Percentiles rank a stretch among this genome's conserved stretches.
These are phyloP conservation scores for Pseudocercospora fijiensis DNA, from an alignment of 2,329 filamentous ascomycete species.

Conservation along the genomic window DNA sequence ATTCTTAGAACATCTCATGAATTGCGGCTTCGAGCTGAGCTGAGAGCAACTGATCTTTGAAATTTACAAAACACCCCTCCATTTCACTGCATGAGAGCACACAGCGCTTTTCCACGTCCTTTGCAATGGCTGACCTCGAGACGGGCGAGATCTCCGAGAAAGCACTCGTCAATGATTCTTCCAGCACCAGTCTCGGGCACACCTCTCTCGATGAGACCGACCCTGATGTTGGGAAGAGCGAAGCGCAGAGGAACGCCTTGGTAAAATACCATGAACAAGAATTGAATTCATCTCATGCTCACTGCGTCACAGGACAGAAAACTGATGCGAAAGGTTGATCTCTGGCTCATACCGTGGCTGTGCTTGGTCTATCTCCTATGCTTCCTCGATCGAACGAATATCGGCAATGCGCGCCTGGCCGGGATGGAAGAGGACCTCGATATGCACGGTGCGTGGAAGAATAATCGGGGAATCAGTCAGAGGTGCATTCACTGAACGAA, in stretches of 20 bases:
- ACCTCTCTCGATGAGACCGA: neutral
- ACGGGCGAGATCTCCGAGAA: slow-evolving; percentile 7
- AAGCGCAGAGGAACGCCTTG: slow-evolving; percentile 10
- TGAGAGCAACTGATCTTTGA: neutral
- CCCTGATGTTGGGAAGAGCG: slow-evolving; percentile 18
- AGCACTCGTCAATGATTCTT: slow-evolving; percentile 3
- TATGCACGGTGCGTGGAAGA: slow-evolving; percentile 47
- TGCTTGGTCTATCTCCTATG: slow-evolving; percentile 57
- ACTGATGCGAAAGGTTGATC: slow-evolving; percentile 53
- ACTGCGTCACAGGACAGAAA: slow-evolving; percentile 45
- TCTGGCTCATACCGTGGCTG: slow-evolving; percentile 53
- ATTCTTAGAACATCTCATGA: neutral
- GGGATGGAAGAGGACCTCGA: slow-evolving; percentile 58
- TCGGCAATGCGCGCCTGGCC: slow-evolving; percentile 61
- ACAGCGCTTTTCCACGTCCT: neutral
- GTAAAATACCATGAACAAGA: neutral
- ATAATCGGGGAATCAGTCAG: no score
- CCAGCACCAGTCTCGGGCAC: slow-evolving; percentile 10
- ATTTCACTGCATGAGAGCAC: neutral
- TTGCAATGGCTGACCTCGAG: slow-evolving; percentile 13
- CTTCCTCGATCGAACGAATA: slow-evolving; percentile 35
- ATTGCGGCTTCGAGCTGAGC: neutral
- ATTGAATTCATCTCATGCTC: neutral
- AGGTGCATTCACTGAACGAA: neutral
- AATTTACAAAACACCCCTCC: neutral